Conservation (phyloP, 2,329 filamentous ascomycete genomes). For the Cladophialophora immunda region DNA sequence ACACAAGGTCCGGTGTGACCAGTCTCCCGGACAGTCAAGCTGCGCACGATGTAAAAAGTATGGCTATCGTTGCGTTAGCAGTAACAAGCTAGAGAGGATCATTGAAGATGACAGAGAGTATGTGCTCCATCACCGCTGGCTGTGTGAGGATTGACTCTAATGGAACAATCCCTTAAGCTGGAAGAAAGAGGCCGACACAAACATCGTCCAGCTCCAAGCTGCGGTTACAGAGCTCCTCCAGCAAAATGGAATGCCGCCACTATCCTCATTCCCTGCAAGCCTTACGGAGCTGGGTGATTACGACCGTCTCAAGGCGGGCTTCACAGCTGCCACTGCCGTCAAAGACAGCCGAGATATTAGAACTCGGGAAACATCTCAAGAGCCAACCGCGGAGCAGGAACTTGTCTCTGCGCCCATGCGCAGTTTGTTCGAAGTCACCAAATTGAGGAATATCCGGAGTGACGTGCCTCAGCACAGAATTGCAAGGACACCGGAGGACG, state of each 20-base stretch:
- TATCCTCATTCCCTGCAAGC: not conserved
- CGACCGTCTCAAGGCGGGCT: not conserved
- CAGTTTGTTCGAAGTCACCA: conserved; percentile 54
- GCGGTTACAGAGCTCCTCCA: not conserved
- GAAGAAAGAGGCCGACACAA: conserved; percentile 1
- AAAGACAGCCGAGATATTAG: not conserved
- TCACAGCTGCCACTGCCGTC: not conserved
- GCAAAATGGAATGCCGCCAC: not conserved
- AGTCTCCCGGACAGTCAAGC: not conserved
- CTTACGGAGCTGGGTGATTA: not conserved
- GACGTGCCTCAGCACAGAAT: conserved; percentile 50
- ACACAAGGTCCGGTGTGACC: conserved; percentile 1
- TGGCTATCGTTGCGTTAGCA: conserved; percentile 3
- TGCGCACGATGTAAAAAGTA: not conserved
- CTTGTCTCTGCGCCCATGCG: conserved; percentile 56
- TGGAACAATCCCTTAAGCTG: not conserved
- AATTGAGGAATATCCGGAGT: conserved; percentile 58
- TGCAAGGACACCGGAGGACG: conserved; percentile 51
- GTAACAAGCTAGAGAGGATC: not conserved
- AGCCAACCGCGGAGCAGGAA: not conserved
- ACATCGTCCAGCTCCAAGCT: not conserved
- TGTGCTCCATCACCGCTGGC: not conserved
- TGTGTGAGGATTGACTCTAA: not conserved
- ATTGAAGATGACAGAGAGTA: not conserved
- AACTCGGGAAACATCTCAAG: conserved; percentile 2